Evolutionary conservation across 306 rosid genomes (phyloP), one percentile per base, ranked within the genome.

Genomic region (Lagenaria siceraria): DNA sequence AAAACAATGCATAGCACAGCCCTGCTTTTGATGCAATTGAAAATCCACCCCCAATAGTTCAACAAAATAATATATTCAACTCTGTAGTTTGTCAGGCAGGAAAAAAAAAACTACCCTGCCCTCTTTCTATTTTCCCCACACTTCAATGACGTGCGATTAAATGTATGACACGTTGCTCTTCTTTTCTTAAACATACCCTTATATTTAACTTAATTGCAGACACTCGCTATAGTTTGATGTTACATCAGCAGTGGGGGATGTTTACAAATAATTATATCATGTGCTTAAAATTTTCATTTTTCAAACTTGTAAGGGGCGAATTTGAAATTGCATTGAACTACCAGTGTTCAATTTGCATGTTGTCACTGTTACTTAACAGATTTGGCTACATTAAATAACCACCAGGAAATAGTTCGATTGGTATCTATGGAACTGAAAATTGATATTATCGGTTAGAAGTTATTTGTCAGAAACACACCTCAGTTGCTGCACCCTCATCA

Each of bases 401-500:
- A 69, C 33, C 19, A 11, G 33, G 52, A 29, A 43, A 38, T 15
- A 63, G 46, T 63, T 11, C 75, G 25, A 46, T 4, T 96, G 87
- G 89, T 80, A 83, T 54, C 22, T 25, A 54, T 52, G 77, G 78
- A 65, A 33, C 42, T 56, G 78, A 19, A 53, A 53, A n/a, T 19
- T 54, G 51, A 75, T 35, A 75, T 5, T 21, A 12, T 53, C 6
- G 36, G 2, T 49, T 43, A 10, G 78, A 18, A 18, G 14, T 33
- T 33, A 71, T 18, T 58, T 40, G 71, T 46, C 53, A 74, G 77
- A 89, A 82, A 81, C 86, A 75, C 79, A 95, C 99, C 99, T 95
- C 99, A 24, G 97, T 85, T 46, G 96, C 92, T 65, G 92, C 86
- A 35, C 97, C 99, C 83, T 95, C 99, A 59, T 95, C 97, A 40